Percentiles rank a stretch among this genome's conserved stretches.
Evolutionary conservation across 257 asterid species (phyloP).

Genomic region (Sherardia arvensis): DNA sequence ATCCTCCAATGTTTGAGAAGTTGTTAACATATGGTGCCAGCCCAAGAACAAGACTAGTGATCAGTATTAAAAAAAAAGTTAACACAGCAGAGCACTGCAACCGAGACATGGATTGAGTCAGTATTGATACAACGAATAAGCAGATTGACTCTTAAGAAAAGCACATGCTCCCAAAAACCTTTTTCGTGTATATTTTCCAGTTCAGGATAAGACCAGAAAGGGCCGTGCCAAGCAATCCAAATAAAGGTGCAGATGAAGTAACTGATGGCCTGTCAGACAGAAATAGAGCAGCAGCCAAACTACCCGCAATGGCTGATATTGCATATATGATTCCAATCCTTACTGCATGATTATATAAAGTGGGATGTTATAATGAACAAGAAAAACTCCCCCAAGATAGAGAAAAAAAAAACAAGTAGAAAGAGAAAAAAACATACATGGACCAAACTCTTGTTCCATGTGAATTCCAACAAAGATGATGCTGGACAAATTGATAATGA

Average conservation of each 20-base stretch:
- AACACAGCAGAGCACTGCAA: conserved; percentile 53
- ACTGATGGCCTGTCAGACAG: conserved; percentile 74
- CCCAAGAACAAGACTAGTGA: conserved; percentile 45
- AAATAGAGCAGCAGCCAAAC: conserved; percentile 60
- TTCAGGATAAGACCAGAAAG: conserved; percentile 62
- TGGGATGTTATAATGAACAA: not conserved
- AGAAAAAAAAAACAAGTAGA: not conserved
- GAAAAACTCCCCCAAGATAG: not conserved
- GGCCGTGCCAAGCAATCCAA: conserved; percentile 76
- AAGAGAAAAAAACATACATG: conserved; percentile 32
- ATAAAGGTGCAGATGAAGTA: conserved; percentile 70
- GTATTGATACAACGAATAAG: conserved; percentile 11
- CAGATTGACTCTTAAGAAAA: not conserved
- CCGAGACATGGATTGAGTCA: conserved; percentile 1
- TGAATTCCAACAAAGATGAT: conserved; percentile 69
- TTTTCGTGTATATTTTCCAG: conserved; percentile 60
- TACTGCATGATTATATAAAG: conserved; percentile 35
- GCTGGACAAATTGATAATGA: conserved; percentile 51
- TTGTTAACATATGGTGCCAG: conserved; percentile 69
- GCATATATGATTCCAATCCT: conserved; percentile 58
- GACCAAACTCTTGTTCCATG: conserved; percentile 88
- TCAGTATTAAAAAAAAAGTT: conserved; percentile 32
- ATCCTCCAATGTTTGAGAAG: conserved; percentile 74
- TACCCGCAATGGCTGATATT: conserved; percentile 62
- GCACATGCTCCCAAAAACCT: conserved; percentile 27